These are phyloP conservation scores for Rhodocollybia butyracea DNA, from an alignment of 768 basidiomycete species.

Conservation along the genomic window DNA sequence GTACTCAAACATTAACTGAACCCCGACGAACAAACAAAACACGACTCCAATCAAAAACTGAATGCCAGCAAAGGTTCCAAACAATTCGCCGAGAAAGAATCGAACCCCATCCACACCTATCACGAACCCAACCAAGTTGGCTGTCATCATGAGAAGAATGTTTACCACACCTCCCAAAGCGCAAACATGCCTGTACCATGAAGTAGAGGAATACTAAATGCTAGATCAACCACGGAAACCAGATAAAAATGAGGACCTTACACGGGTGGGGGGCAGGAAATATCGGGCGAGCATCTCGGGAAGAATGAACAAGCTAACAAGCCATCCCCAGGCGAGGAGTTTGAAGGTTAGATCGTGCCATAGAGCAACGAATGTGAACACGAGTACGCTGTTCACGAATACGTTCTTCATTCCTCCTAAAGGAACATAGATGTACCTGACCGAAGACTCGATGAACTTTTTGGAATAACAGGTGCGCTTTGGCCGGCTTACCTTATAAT, in stretches of 20 bases:
- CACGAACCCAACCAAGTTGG: slow-evolving; percentile 95
- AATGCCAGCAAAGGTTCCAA: slow-evolving; percentile 63
- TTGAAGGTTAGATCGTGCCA: slow-evolving; percentile 91
- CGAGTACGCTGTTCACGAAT: slow-evolving; percentile 63
- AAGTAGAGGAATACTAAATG: slow-evolving; percentile 55
- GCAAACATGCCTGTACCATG: slow-evolving; percentile 87
- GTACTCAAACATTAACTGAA: slow-evolving; percentile 96
- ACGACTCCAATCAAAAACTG: slow-evolving; percentile 60
- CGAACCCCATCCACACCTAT: slow-evolving; percentile 78
- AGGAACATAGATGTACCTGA: slow-evolving; percentile 92
- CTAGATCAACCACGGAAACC: neutral
- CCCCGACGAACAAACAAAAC: slow-evolving; percentile 70
- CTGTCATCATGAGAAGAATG: slow-evolving; percentile 80
- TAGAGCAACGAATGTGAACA: slow-evolving; percentile 95
- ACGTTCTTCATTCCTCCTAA: slow-evolving; percentile 66
- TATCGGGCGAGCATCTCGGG: slow-evolving; percentile 72
- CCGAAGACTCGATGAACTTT: neutral
- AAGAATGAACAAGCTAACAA: slow-evolving; percentile 83
- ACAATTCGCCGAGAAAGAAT: slow-evolving; percentile 61
- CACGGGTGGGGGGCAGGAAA: slow-evolving; percentile 62
- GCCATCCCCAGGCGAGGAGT: slow-evolving; percentile 96
- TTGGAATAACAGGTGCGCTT: slow-evolving; percentile 1
- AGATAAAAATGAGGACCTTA: slow-evolving; percentile 26
- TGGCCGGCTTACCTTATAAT: slow-evolving; percentile 63
- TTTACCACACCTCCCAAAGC: slow-evolving; percentile 83